Base-by-base conservation (phyloP, 2,329 filamentous ascomycete species). In the Aspergillus sp. region DNA sequence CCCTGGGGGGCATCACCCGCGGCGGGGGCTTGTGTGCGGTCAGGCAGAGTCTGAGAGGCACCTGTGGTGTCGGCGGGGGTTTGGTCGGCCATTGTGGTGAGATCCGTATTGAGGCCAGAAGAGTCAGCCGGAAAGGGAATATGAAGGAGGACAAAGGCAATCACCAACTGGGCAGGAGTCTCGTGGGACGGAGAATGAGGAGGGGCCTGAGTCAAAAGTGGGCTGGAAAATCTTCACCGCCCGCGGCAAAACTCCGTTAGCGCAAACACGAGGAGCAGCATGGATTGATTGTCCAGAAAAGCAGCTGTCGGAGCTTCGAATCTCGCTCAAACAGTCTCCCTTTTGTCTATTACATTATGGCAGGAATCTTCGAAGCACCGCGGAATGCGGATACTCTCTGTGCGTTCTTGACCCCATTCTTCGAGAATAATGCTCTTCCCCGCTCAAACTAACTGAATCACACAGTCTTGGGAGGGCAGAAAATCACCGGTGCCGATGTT, bases 401-500 rank as follows among this genome's bases (percentile, higher is more conserved):
- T 89, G 81, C 79, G 84, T 75, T 66, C 23, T 31, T 30, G 8
- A 6, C 4, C 15, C 53, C 41, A 19, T 9, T 9, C 13, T 46
- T 30, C 8, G 9, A 52, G 19, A 43, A 62, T 56, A 15, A 51
- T 41, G 52, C 23, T 15, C 15, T n/a, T 13, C 15, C 22, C 47
- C 38, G 41, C 56, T 60, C 59, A 65, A 63, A 70, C 76, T 78
- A 68, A 79, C 73, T 71, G 61, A 51, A 66, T 69, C 68, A 64
- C 69, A 69, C 77, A 89, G 86, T 99, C 84, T 87, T 99, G 66
- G 95, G 95, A 71, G 95, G 95, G 77, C 89, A 92, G 82, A 99
- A 99, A 87, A 96, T 98, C 80, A 97, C 92, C 71, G 95, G 95
- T 70, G 85, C 92, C 72, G 95, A 99, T 81, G 96, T 99, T 78